Base-by-base conservation (phyloP, 164 flowering plant species). In the Chloranthus sessilifolius region DNA sequence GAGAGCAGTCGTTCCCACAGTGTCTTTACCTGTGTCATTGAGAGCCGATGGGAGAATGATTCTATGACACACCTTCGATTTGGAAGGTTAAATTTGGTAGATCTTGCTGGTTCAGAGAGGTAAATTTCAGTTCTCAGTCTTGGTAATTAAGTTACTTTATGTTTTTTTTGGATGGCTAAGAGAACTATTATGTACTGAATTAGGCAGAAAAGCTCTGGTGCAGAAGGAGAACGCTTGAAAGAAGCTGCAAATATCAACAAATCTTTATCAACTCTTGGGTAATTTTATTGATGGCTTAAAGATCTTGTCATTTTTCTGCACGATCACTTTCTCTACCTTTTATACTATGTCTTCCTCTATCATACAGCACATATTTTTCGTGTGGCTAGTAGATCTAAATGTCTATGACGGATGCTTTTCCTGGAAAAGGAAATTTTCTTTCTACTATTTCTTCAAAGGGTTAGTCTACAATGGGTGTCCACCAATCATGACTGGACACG, bases 41-140 rank as follows among this genome's bases (percentile, higher is more conserved):
- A 87, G 63, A 87, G 98, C 66, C 76, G 52, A 1, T 81, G 98
- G 95, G 98, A 83, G 52, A 78, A 74, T 50, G 87, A 90, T 60
- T 79, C 82, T 10, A 64, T 73, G 74, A 78, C 66, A 20, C 94
- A 84, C 66, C 53, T 69, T 38, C 80, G 95, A 54, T 90, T 79
- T 81, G 85, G 83, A 53, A 75, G 95, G 63, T 68, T 90, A 66
- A 87, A 90, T 60, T 66, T 90, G 51, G 98, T 90, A 21, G 98
- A 90, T 60, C 71, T 90, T 43, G 95, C 98, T 55, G 98, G 95
- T 56, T 90, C 98, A 43, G 98, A 90, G 68, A 87, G 98, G 98
- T 87, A 76, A 65, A 1, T 25, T 3, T 50, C 47, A 5, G 7
- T 33, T 62, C 24, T n/a, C 19, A 39, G 3, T 17, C 31, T 22